Evolutionary conservation across 2,329 filamentous ascomycete species (phyloP), one percentile per base, ranked within the genome.

Genomic region (Scedosporium aurantiacum): DNA sequence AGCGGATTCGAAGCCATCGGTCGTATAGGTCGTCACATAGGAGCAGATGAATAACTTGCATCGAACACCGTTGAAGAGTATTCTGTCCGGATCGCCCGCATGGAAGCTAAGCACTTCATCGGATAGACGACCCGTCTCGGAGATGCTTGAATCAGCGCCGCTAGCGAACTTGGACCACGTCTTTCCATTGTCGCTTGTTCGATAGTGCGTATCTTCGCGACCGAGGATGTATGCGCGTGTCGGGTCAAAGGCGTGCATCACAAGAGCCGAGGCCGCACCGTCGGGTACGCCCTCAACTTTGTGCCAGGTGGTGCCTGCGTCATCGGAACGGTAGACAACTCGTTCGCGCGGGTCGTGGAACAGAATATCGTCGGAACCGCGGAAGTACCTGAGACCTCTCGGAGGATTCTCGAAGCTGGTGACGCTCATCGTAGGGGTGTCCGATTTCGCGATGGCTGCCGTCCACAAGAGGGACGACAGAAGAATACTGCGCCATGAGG

Each of bases 221-320:
- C 91, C 91, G 63, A 97, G 73, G 62, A 92, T 84, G 66, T 94
- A 93, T 28, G 94, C 95, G 60, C 89, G 86, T 65, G 87, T 80
- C 60, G 84, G 78, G 71, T 97, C 88, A 73, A 83, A 91, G 2
- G 89, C 85, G 74, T 96, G 93, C 78, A 89, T 86, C 68, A 84
- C 74, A 58, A 97, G 79, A 65, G 84, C 77, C 63, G 80, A 71
- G 14, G 85, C 82, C 65, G 81, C 76, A 61, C 85, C 84, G 61
- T 86, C 82, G 23, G 85, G 82, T 62, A 92, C 79, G 56, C 79
- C 83, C 28, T 84, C 74, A 64, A 93, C 77, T 64, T 76, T 76
- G 54, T 83, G 75, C 93, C 94, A 99, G 55, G 78, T 82, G 67
- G 82, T 82, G 66, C 94, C 95, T 45, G 89, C 91, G 75, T 97